phyloP scores from a whole-genome alignment of 108 stramenopile species.

The Phaeodactylum tricornutum region DNA sequence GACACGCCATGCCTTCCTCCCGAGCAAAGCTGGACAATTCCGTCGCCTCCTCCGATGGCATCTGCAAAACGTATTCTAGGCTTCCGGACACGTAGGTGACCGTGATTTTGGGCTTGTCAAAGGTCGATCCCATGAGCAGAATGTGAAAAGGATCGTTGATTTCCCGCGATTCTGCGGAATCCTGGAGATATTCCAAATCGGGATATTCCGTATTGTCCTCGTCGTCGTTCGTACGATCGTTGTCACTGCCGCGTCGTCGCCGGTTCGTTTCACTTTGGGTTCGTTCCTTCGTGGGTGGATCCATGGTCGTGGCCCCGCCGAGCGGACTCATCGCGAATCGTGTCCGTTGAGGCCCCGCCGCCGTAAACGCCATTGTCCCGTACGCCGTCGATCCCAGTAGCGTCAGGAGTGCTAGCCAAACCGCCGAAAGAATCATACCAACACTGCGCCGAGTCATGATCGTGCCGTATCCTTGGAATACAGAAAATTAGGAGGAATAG shows the following conservation, averaged over 20 bases:
- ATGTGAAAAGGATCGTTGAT: constrained; percentile 79
- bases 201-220: constrained; percentile 26
- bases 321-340: background rate
- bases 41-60: constrained; percentile 64
- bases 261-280: background rate
- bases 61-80: constrained; percentile 60
- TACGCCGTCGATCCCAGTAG: too few species aligned
- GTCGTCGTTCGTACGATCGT: constrained; percentile 30
- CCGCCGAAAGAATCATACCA: too few species aligned
- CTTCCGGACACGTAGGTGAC: constrained; percentile 49
- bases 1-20: constrained; percentile 52
- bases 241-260: background rate
- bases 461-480: too few species aligned
- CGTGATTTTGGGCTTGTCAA: constrained; percentile 55
- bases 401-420: too few species aligned
- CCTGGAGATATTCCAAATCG: constrained; percentile 66
- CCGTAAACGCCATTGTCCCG: constrained; percentile 1
- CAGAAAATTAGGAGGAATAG: too few species aligned
- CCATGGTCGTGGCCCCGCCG: constrained; percentile 1
- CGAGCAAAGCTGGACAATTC: constrained; percentile 46
- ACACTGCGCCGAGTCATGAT: too few species aligned
- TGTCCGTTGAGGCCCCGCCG: background rate
- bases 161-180: constrained; percentile 36
- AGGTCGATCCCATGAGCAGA: constrained; percentile 56
- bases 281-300: constrained; percentile 5